Evolutionary conservation across 1,139 yeast species (phyloP), one percentile per base, ranked within the genome.

Genomic region (Lodderomyces orthopsilosis): DNA sequence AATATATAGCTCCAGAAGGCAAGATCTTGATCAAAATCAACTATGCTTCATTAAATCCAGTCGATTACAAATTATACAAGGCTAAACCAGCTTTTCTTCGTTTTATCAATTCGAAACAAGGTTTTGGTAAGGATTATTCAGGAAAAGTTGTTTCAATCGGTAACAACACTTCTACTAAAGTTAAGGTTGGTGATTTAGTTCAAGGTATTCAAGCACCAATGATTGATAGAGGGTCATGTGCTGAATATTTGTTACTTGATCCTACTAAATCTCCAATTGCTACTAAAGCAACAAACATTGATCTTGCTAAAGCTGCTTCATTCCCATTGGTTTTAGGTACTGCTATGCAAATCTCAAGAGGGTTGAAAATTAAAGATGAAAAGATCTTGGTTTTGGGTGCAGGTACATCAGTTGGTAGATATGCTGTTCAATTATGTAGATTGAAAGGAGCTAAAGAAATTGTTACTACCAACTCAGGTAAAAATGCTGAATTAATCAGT

Each of bases 391-490:
- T 87, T 36, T 68, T 84, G 46, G 95, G 95, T 37, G 93, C 85
- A n/a, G 79, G 86, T 5, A 79, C 93, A 1, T 69, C 83, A 12
- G 85, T 85, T 6, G 95, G 93, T 1, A 61, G 79, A 47, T 75
- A 69, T 62, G 73, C 76, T 2, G 68, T 81, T 23, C 89, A 83
- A 56, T 54, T 85, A 18, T 74, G 82, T 19, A 81, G 77, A 51
- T 59, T 66, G 45, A 74, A 69, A 49, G 64, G 71, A 3, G 73
- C 77, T 4, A 59, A 59, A 33, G 71, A 73, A 42, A 66, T 82
- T 9, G 77, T 76, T 1, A 76, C 70, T 2, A 68, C 65, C 6
- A 63, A 68, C 48, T 66, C 71, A 0, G 42, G 51, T 1, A 46
- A 43, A 23, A 59, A 82, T 17, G 62, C 63, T 10, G 71, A 63